These are phyloP conservation scores for Yarrowia porcina DNA, from an alignment of 805 yeast species.

Conservation along the genomic window DNA sequence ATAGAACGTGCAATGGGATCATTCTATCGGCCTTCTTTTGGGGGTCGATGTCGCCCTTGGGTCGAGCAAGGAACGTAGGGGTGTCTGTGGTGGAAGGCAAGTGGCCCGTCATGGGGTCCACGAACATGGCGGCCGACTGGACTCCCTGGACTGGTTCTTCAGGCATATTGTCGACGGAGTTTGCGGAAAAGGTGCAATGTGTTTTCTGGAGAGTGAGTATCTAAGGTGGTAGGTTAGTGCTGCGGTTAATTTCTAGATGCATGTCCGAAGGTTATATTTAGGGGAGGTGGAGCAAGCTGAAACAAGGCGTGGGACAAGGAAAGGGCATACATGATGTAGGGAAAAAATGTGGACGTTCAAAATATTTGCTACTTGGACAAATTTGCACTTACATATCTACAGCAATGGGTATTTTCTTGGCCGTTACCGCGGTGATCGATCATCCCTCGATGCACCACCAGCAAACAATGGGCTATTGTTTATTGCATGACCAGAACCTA, in stretches of 20 bases:
- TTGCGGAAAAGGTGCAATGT: background rate
- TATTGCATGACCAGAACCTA: background rate
- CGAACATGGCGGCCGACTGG: slow-evolving; percentile 16
- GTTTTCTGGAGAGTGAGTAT: background rate
- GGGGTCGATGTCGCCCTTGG: background rate
- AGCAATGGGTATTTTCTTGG: background rate
- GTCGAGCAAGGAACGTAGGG: background rate
- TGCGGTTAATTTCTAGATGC: slow-evolving; percentile 17
- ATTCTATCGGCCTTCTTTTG: slow-evolving; percentile 4
- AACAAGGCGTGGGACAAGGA: background rate
- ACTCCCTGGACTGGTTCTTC: background rate
- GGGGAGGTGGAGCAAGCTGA: slow-evolving; percentile 7
- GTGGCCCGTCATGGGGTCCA: slow-evolving; percentile 25
- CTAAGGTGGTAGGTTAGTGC: slow-evolving; percentile 11
- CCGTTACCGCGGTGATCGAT: background rate
- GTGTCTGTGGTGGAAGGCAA: slow-evolving; percentile 12
- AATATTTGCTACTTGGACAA: too few relatives aligned
- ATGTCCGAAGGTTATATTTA: background rate
- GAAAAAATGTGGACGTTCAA: background rate
- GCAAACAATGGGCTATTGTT: slow-evolving; percentile 1
- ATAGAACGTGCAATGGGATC: slow-evolving; percentile 16
- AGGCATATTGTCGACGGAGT: slow-evolving; percentile 3
- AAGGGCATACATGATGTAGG: background rate
- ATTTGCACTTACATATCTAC: too few relatives aligned
- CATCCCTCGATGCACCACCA: background rate